These are phyloP conservation scores for Filosporella fistucella DNA, from an alignment of 495 filamentous ascomycete genomes.

Conservation along the genomic window DNA sequence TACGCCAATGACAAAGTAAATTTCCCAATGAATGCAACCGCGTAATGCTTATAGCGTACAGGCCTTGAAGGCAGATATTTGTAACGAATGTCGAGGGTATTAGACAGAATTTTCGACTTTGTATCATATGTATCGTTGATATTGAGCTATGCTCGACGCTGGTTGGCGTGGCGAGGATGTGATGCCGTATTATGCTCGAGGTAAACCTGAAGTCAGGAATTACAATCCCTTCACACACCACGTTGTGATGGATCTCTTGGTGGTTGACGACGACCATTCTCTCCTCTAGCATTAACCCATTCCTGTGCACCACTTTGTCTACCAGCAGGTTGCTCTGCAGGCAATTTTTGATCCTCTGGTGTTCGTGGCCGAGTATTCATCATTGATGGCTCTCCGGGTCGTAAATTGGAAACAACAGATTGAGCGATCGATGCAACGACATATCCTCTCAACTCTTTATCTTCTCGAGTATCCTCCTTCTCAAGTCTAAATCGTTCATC, in stretches of 20 bases:
- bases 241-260: slow-evolving; percentile 22
- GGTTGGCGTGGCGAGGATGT: not conserved
- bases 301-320: slow-evolving; percentile 59
- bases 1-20: slow-evolving; percentile 20
- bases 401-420: slow-evolving; percentile 31
- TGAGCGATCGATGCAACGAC: slow-evolving; percentile 68
- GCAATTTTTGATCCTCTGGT: slow-evolving; percentile 34
- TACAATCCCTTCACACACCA: slow-evolving; percentile 15
- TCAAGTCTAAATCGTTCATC: slow-evolving; percentile 75
- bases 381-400: slow-evolving; percentile 16
- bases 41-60: slow-evolving; percentile 22
- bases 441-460: slow-evolving; percentile 74
- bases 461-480: slow-evolving; percentile 86
- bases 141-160: slow-evolving; percentile 13
- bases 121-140: slow-evolving; percentile 1
- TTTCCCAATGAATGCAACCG: slow-evolving; percentile 18
- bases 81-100: not conserved
- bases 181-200: slow-evolving; percentile 1
- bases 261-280: slow-evolving; percentile 34
- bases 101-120: not conserved
- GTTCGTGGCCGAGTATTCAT: not conserved
- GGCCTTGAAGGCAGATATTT: slow-evolving; percentile 9
- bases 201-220: slow-evolving; percentile 1
- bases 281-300: slow-evolving; percentile 58
- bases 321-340: slow-evolving; percentile 44